Percentiles rank a stretch among this genome's conserved stretches.
phyloP scores from a whole-genome alignment of 2,329 filamentous ascomycete genomes.

The Knufia petricola region DNA sequence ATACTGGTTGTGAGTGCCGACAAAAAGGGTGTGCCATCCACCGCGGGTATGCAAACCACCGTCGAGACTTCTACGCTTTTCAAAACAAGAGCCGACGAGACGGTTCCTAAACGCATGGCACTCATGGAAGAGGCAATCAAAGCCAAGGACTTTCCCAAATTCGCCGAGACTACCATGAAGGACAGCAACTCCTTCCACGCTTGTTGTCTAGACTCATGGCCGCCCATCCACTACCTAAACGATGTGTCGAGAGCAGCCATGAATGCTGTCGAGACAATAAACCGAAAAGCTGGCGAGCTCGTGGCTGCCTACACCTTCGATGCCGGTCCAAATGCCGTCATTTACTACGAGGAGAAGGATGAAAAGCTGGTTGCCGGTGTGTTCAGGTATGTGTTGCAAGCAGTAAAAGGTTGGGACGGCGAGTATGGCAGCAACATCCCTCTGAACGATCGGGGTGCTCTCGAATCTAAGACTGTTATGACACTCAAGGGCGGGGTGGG shows the following conservation, averaged over 20 bases:
- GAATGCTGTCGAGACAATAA: constrained; percentile 79
- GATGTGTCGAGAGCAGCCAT: constrained; percentile 83
- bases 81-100: constrained; percentile 58
- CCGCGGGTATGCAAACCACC: constrained; percentile 93
- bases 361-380: constrained; percentile 62
- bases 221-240: constrained; percentile 98
- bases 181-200: constrained; percentile 98
- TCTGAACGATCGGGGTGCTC: constrained; percentile 42
- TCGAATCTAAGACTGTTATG: constrained; percentile 49
- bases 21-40: constrained; percentile 92
- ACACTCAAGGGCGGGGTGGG: constrained; percentile 70
- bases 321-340: constrained; percentile 89
- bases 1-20: constrained; percentile 85
- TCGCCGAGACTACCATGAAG: constrained; percentile 87
- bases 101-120: constrained; percentile 76
- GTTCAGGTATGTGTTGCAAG: constrained; percentile 61
- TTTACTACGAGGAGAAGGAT: constrained; percentile 85
- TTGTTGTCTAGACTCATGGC: constrained; percentile 86
- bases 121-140: constrained; percentile 75
- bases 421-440: constrained; percentile 44
- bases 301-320: constrained; percentile 96
- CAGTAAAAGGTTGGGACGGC: constrained; percentile 47
- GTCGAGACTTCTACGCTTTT: constrained; percentile 88
- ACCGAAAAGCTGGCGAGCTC: constrained; percentile 63
- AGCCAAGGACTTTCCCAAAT: constrained; percentile 70